A percentile compares a stretch with the other conserved stretches of the same genome.
phyloP scores from a whole-genome alignment of 352 stramenopile species.

The Globisporangium okanoganense region DNA sequence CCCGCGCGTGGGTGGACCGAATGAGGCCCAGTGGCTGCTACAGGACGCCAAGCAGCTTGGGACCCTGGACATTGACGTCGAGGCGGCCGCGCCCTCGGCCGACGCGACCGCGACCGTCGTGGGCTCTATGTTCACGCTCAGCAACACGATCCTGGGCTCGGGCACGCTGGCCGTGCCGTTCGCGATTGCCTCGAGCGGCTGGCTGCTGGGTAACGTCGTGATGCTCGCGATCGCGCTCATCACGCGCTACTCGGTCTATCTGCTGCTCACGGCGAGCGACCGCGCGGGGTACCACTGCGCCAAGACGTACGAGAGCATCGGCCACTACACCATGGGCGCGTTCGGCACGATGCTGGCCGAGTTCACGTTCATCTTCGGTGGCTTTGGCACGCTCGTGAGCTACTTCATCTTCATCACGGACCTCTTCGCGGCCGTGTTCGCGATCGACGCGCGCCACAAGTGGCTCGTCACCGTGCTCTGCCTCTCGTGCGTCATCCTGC shows the following conservation, averaged over 20 bases:
- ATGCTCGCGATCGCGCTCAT: constrained; percentile 71
- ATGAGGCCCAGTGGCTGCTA: constrained; percentile 30
- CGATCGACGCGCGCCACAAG: constrained; percentile 34
- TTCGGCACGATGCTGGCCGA: constrained; percentile 58
- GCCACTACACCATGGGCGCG: constrained; percentile 66
- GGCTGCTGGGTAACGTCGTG: constrained; percentile 57
- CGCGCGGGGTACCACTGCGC: constrained; percentile 50
- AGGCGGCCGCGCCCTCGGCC: constrained; percentile 13
- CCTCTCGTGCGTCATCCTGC: constrained; percentile 40
- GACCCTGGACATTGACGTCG: constrained; percentile 4
- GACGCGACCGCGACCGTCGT: constrained; percentile 45
- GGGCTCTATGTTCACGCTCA: constrained; percentile 70
- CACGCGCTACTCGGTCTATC: constrained; percentile 71
- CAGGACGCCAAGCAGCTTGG: constrained; percentile 21
- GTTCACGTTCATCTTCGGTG: constrained; percentile 85
- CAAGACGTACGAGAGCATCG: constrained; percentile 74
- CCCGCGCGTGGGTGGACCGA: constrained; percentile 22
- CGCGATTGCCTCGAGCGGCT: constrained; percentile 67
- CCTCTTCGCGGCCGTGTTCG: constrained; percentile 46
- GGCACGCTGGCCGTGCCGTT: constrained; percentile 71
- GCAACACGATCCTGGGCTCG: constrained; percentile 74
- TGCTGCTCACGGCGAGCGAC: constrained; percentile 64
- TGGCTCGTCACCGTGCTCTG: constrained; percentile 53
- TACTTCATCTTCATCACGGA: constrained; percentile 84
- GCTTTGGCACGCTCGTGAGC: constrained; percentile 75